Evolutionary conservation across 2,329 filamentous ascomycete species (phyloP).

Genomic region (Colletotrichum sublineola): DNA sequence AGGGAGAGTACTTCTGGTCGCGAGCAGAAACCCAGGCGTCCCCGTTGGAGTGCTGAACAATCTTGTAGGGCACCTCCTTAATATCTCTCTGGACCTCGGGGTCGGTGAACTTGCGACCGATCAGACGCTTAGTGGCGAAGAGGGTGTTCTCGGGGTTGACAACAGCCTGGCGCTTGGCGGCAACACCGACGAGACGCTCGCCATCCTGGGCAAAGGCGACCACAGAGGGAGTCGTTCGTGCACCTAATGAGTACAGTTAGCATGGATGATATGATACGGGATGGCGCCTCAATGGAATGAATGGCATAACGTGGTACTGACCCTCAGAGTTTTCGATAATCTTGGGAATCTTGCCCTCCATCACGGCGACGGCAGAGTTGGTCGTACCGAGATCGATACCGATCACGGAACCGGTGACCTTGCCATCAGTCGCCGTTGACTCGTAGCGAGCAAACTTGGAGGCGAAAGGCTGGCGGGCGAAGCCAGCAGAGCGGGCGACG

Average conservation of each 20-base stretch:
- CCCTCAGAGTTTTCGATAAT: slow-evolving; percentile 99
- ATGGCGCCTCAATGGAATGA: not conserved
- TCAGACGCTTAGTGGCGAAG: slow-evolving; percentile 98
- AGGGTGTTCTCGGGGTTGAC: slow-evolving; percentile 99
- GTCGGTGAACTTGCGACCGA: slow-evolving; percentile 97
- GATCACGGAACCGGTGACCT: slow-evolving; percentile 96
- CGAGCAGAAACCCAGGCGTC: slow-evolving; percentile 96
- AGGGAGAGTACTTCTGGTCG: slow-evolving; percentile 95
- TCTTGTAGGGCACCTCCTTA: slow-evolving; percentile 98
- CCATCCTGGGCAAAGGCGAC: slow-evolving; percentile 96
- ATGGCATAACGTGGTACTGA: slow-evolving; percentile 54
- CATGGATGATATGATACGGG: not conserved
- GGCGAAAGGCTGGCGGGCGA: slow-evolving; percentile 77
- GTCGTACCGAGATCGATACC: slow-evolving; percentile 99
- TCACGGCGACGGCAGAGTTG: slow-evolving; percentile 96
- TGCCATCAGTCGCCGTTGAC: slow-evolving; percentile 76
- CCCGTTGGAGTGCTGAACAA: slow-evolving; percentile 95
- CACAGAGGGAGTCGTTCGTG: slow-evolving; percentile 91
- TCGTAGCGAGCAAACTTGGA: slow-evolving; percentile 84
- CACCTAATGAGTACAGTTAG: slow-evolving; percentile 65
- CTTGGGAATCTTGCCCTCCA: slow-evolving; percentile 95
- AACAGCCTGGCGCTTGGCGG: slow-evolving; percentile 97
- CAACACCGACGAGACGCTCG: slow-evolving; percentile 95
- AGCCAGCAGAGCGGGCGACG: slow-evolving; percentile 75
- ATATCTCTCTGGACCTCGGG: slow-evolving; percentile 95